Percentiles rank a stretch among this genome's conserved stretches.
These are phyloP conservation scores for Elsinoe necatrix DNA, from an alignment of 2,329 filamentous ascomycete species.

Conservation along the genomic window DNA sequence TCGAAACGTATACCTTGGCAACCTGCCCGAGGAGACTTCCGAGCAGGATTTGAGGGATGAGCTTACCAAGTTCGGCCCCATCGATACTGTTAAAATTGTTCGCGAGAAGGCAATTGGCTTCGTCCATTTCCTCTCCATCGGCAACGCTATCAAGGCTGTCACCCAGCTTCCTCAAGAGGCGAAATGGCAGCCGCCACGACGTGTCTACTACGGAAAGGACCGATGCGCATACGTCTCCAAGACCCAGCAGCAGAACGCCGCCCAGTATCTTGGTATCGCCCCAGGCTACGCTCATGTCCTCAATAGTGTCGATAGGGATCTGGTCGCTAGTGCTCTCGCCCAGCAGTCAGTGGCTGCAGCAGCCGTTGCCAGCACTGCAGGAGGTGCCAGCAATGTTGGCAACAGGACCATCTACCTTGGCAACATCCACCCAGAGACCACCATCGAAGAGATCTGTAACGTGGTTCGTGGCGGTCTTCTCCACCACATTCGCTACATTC, in stretches of 20 bases:
- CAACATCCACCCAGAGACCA: slow-evolving; percentile 98
- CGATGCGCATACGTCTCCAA: slow-evolving; percentile 97
- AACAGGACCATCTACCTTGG: slow-evolving; percentile 97
- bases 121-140: slow-evolving; percentile 93
- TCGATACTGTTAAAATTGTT: slow-evolving; percentile 96
- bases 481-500: slow-evolving; percentile 97
- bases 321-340: slow-evolving; percentile 91
- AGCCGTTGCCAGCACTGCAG: slow-evolving; percentile 90
- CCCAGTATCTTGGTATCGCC: slow-evolving; percentile 94
- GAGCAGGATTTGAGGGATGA: slow-evolving; percentile 94
- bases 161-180: slow-evolving; percentile 90
- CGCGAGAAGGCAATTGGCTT: slow-evolving; percentile 97
- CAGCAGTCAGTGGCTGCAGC: slow-evolving; percentile 97
- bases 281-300: slow-evolving; percentile 94
- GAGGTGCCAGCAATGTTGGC: slow-evolving; percentile 92
- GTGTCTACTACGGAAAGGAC: slow-evolving; percentile 98
- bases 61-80: slow-evolving; percentile 88
- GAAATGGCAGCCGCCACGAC: slow-evolving; percentile 91
- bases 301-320: slow-evolving; percentile 88
- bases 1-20: slow-evolving; percentile 93
- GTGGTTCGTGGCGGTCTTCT: slow-evolving; percentile 91
- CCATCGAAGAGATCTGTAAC: slow-evolving; percentile 99
- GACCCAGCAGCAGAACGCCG: slow-evolving; percentile 98
- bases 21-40: slow-evolving; percentile 77
- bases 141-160: slow-evolving; percentile 97